Base-by-base conservation (phyloP, 352 stramenopile genomes). In the Peronospora destructor region DNA sequence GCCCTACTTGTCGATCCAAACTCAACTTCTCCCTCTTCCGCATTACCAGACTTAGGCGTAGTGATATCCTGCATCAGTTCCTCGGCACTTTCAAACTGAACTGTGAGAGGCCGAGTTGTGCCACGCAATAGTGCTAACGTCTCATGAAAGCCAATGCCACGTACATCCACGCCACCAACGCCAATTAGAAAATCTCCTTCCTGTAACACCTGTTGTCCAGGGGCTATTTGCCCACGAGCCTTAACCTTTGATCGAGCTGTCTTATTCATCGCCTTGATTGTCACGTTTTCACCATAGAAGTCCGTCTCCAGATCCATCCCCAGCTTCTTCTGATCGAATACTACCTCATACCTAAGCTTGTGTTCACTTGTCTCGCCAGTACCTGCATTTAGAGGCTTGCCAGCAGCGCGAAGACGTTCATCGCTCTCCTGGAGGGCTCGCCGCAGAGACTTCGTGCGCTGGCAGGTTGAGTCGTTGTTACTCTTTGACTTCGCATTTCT, bases 231-330 rank as follows among this genome's bases (percentile, higher is more conserved):
- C 6, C 80, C 87, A 35, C 74, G 69, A 41, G 89, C 57, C 17
- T 76, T 85, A 4, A 71, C 75, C 29, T 87, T 74, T 1, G 67
- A 68, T 0, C 63, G 62, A 23, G 47, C 48, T 0, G 44, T 56
- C 19, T 87, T 69, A 10, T 88, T 72, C 45, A 91, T 86, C 2
- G 66, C 54, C 58, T 91, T 93, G 54, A 93, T 82, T 13, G 75
- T 89, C 49, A 93, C 80, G 37, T 91, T 90, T 46, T 93, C 76
- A 47, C 80, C 87, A 59, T 94, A 94, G 37, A 94, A 94, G 35
- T 94, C 84, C 3, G 84, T 93, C 56, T 94, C 84, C 41, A 94
- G 49, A 64, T 94, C 80, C 53, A 94, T 59, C 1, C 84, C 84
- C 6, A 94, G 52, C 52, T 82, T 85, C 49, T 90, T 90, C 37